phyloP scores from a whole-genome alignment of 257 asterid genomes.

The Solanum bulbocastanum region DNA sequence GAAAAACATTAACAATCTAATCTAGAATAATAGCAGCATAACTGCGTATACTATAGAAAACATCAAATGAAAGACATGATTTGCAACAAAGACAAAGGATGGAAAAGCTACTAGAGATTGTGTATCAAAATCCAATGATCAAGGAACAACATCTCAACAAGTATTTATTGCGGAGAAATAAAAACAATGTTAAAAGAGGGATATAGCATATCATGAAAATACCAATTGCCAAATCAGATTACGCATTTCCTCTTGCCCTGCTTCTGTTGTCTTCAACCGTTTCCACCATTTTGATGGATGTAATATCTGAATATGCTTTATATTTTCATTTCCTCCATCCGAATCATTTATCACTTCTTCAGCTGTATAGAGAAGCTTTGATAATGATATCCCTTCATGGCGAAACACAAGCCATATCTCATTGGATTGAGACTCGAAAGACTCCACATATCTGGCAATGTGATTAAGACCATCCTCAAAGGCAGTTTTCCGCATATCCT shows the following conservation, averaged over 20 bases:
- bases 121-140: background rate
- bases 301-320: constrained; percentile 68
- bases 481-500: constrained; percentile 20
- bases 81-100: background rate
- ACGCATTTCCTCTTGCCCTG: constrained; percentile 84
- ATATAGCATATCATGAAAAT: constrained; percentile 11
- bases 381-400: constrained; percentile 89
- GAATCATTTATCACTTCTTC: constrained; percentile 53
- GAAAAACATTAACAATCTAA: background rate
- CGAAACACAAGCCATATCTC: constrained; percentile 96
- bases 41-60: background rate
- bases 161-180: background rate
- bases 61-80: background rate
- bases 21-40: background rate
- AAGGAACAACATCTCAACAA: background rate
- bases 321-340: constrained; percentile 41
- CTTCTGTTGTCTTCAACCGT: constrained; percentile 85
- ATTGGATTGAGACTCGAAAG: constrained; percentile 83
- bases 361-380: constrained; percentile 83
- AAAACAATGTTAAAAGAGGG: background rate
- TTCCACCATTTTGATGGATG: constrained; percentile 99
- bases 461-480: constrained; percentile 77
- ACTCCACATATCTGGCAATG: constrained; percentile 92
- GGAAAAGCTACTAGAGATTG: background rate
- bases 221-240: constrained; percentile 84